A percentile compares a stretch with the other conserved stretches of the same genome.
Evolutionary conservation across 2,329 filamentous ascomycete species (phyloP).

Genomic region (Talaromyces albobiverticillius): DNA sequence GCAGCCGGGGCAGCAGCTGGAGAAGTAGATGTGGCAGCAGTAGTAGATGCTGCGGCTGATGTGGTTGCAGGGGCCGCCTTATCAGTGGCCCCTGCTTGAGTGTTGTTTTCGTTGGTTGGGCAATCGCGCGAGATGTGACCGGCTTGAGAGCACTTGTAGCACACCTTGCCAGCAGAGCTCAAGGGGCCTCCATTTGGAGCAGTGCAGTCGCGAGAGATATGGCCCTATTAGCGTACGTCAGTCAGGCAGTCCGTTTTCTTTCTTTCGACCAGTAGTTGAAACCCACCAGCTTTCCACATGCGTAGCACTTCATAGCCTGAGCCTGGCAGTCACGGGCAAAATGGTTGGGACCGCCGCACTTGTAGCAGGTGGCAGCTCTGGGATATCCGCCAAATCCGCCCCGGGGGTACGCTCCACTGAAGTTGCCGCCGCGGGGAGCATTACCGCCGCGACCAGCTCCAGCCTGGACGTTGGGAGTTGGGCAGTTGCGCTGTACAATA

Average conservation of each 20-base stretch:
- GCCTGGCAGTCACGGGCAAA: constrained; percentile 98
- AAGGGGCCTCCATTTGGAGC: constrained; percentile 93
- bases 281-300: constrained; percentile 77
- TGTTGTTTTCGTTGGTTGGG: constrained; percentile 64
- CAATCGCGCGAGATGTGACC: constrained; percentile 97
- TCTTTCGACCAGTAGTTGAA: neutral
- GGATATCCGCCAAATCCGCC: constrained; percentile 65
- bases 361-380: constrained; percentile 65
- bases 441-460: constrained; percentile 63
- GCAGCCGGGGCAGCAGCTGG: constrained; percentile 38
- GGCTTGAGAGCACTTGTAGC: constrained; percentile 94
- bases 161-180: constrained; percentile 96
- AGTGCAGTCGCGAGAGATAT: constrained; percentile 93
- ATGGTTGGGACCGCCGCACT: constrained; percentile 85
- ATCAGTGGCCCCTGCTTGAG: constrained; percentile 33
- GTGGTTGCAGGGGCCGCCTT: constrained; percentile 38
- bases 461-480: constrained; percentile 62
- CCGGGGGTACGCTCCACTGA: constrained; percentile 58
- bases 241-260: neutral
- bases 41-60: constrained; percentile 30
- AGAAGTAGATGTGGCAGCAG: constrained; percentile 39
- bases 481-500: constrained; percentile 70
- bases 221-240: constrained; percentile 49
- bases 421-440: constrained; percentile 60
- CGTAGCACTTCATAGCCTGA: constrained; percentile 98